Conservation (phyloP, 306 rosid species). For the Ormosia emarginata region DNA sequence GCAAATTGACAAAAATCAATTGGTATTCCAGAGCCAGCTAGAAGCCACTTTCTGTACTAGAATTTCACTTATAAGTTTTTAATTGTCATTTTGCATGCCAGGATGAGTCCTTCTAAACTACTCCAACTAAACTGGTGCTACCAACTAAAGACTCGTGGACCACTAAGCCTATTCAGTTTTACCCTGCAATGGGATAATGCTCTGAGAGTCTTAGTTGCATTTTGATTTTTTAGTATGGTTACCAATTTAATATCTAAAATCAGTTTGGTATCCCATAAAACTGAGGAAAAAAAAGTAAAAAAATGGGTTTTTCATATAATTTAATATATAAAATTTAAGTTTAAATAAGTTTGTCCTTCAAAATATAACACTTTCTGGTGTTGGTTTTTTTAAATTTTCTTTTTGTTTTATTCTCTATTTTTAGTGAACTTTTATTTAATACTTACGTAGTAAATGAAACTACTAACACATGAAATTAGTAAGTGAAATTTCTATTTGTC, state of each 20-base stretch:
- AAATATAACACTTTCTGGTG: too few species aligned
- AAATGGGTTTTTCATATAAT: background rate
- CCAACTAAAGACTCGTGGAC: background rate
- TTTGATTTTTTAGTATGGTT: background rate
- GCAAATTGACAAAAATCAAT: background rate
- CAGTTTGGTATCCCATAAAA: background rate
- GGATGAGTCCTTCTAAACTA: background rate
- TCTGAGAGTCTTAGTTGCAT: background rate
- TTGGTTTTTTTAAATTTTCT: too few species aligned
- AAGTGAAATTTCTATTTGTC: too few species aligned
- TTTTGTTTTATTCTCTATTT: too few species aligned
- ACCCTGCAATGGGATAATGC: background rate
- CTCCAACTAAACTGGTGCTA: slow-evolving; percentile 1
- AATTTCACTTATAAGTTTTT: background rate
- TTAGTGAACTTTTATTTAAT: too few species aligned
- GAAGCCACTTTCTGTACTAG: slow-evolving; percentile 10
- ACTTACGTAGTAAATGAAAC: too few species aligned
- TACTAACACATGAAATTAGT: too few species aligned
- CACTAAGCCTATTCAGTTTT: background rate
- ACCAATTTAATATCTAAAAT: background rate
- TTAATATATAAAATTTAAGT: background rate
- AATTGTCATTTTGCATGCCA: slow-evolving; percentile 12
- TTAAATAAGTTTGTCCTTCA: too few species aligned
- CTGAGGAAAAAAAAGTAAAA: background rate
- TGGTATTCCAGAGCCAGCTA: slow-evolving; percentile 18